phyloP scores from a whole-genome alignment of 106 monocot genomes.

The Narthecium ossifragum region DNA sequence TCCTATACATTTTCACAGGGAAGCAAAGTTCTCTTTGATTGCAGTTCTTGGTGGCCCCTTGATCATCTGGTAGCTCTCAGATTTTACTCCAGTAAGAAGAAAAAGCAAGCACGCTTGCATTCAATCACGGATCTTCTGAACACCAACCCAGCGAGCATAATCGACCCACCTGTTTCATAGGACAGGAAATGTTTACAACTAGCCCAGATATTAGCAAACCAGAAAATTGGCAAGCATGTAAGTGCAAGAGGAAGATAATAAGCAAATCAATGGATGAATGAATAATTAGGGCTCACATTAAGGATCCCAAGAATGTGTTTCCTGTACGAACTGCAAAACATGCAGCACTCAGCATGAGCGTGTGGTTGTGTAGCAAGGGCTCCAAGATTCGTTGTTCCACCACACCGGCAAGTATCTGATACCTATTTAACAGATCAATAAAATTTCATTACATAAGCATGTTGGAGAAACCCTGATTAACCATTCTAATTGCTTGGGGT shows the following conservation, averaged over 20 bases:
- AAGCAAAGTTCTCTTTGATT: no score
- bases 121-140: constrained; percentile 41
- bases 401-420: constrained; percentile 73
- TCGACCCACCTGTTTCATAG: constrained; percentile 53
- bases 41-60: no score
- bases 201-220: background rate
- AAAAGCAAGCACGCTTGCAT: no score
- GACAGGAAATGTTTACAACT: background rate
- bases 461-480: no score
- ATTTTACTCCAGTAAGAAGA: no score
- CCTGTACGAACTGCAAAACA: constrained; percentile 90
- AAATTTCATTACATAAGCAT: no score
- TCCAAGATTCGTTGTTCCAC: constrained; percentile 80
- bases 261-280: background rate
- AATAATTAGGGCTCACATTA: constrained; percentile 64
- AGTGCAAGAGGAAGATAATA: background rate
- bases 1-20: no score
- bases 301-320: constrained; percentile 83
- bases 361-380: constrained; percentile 65
- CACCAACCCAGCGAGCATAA: constrained; percentile 55
- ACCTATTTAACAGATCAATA: constrained; percentile 29
- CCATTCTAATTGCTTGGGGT: no score
- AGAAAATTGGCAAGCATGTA: background rate
- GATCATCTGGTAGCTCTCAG: no score
- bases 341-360: constrained; percentile 47